phyloP scores from a whole-genome alignment of 768 basidiomycete genomes.

The Naematelia aurantialba region DNA sequence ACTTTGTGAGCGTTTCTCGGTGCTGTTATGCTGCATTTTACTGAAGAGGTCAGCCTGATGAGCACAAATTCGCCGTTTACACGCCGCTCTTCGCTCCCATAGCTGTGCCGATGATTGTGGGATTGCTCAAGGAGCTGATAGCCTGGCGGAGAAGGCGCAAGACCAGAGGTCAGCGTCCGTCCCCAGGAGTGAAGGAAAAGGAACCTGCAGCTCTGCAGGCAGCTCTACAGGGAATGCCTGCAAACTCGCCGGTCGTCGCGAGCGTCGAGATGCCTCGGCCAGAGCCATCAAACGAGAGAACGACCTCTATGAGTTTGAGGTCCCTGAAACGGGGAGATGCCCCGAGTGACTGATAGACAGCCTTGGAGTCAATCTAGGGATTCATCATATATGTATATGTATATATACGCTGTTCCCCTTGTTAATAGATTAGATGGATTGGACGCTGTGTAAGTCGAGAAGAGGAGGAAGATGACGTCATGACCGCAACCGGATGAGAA shows the following conservation, averaged over 20 bases:
- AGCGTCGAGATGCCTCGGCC: no score
- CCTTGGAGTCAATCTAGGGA: not conserved
- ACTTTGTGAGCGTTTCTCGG: constrained; percentile 58
- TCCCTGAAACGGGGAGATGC: not conserved
- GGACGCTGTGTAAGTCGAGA: no score
- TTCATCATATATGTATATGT: not conserved
- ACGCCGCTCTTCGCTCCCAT: constrained; percentile 90
- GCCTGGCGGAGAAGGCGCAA: constrained; percentile 56
- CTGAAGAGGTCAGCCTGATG: constrained; percentile 60
- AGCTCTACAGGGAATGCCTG: not conserved
- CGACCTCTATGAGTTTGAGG: not conserved
- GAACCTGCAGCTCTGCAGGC: not conserved
- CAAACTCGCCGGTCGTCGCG: no score
- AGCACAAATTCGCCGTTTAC: constrained; percentile 97
- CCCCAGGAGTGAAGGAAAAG: not conserved
- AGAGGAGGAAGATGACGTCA: no score
- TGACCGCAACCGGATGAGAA: not conserved
- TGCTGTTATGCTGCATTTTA: not conserved
- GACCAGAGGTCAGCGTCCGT: not conserved
- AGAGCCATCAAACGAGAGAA: no score
- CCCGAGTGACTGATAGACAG: not conserved
- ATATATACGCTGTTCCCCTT: no score
- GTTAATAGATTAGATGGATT: no score
- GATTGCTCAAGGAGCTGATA: constrained; percentile 67
- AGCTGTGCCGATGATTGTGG: constrained; percentile 73